Percentiles rank a stretch among this genome's conserved stretches.
Evolutionary conservation across 1,139 yeast species (phyloP).

Genomic region (Saccharomyces hybrid): DNA sequence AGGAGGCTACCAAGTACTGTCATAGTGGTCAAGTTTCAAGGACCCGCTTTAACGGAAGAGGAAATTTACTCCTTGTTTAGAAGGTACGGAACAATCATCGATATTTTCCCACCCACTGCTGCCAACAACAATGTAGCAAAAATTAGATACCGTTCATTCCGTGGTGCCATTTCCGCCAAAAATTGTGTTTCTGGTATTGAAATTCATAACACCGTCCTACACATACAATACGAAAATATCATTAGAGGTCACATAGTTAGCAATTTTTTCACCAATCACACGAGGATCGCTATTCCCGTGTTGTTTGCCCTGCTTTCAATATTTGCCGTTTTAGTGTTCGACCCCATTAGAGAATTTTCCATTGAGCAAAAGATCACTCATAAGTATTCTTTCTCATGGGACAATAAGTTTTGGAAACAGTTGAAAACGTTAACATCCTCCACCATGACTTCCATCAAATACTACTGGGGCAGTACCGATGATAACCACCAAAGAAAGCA

Average conservation of each 20-base stretch:
- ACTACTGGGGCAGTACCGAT: slow-evolving; percentile 33
- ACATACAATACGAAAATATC: slow-evolving; percentile 61
- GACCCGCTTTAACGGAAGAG: slow-evolving; percentile 70
- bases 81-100: slow-evolving; percentile 80
- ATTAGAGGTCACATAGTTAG: slow-evolving; percentile 43
- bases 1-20: slow-evolving; percentile 62
- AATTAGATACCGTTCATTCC: slow-evolving; percentile 48
- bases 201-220: slow-evolving; percentile 56
- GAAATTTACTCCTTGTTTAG: slow-evolving; percentile 75
- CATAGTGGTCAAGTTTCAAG: slow-evolving; percentile 65
- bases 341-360: slow-evolving; percentile 82
- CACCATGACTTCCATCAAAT: slow-evolving; percentile 37
- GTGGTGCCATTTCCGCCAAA: slow-evolving; percentile 80
- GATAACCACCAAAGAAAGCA: slow-evolving; percentile 36
- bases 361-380: slow-evolving; percentile 67
- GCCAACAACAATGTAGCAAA: slow-evolving; percentile 39
- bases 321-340: slow-evolving; percentile 77
- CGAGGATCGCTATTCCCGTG: slow-evolving; percentile 61
- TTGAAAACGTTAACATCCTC: slow-evolving; percentile 33
- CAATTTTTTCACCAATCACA: slow-evolving; percentile 40
- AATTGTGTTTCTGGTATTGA: slow-evolving; percentile 81
- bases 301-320: slow-evolving; percentile 61
- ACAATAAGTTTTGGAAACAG: slow-evolving; percentile 31
- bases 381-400: slow-evolving; percentile 37
- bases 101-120: slow-evolving; percentile 53